Base-by-base conservation (phyloP, 1,284 basidiomycete genomes). In the Ceratobasidium sp. region DNA sequence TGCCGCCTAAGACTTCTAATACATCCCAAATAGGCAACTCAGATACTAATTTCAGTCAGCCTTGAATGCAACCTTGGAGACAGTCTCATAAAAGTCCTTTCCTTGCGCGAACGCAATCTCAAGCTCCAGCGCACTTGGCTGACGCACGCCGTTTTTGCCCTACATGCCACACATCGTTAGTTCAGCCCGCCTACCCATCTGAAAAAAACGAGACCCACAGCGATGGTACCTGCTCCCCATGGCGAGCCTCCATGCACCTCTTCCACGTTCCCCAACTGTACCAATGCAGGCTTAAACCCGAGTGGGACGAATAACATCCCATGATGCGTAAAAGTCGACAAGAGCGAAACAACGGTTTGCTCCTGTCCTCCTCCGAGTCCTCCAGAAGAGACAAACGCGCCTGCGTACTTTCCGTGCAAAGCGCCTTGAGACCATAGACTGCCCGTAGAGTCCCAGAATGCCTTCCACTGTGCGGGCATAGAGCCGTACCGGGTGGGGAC, bases 271-370 rank as follows among this genome's bases (percentile, higher is more conserved):
- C 87, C 82, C 76, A 94, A 80, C 79, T 89, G 86, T 1, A 82
- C 79, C 73, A 89, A 89, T 3, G 85, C 78, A 74, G 85, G 79
- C 52, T 86, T 84, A 84, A 93, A 96, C 16, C 93, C 94, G 72
- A 94, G 84, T 30, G 94, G 93, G 7, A 95, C 91, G 79, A 84
- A 94, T 79, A 88, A 84, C 76, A 94, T 86, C 35, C 93, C 93
- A 79, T 95, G 93, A 82, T 96, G 94, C n/a, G 86, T 83, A 76
- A 95, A 84, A 55, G 90, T 93, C 30, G 93, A 93, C 64, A 95
- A 76, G 54, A 86, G 81, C 78, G 86, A 88, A 75, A 90, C 76
- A 35, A 85, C 83, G 47, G 94, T 95, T 26, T 87, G 80, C 80
- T 93, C 91, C 78, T 93, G 91, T 69, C 91, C 91, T 74, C 91